Conservation (phyloP, 768 basidiomycete genomes). For the Antrodiella citrinella region DNA sequence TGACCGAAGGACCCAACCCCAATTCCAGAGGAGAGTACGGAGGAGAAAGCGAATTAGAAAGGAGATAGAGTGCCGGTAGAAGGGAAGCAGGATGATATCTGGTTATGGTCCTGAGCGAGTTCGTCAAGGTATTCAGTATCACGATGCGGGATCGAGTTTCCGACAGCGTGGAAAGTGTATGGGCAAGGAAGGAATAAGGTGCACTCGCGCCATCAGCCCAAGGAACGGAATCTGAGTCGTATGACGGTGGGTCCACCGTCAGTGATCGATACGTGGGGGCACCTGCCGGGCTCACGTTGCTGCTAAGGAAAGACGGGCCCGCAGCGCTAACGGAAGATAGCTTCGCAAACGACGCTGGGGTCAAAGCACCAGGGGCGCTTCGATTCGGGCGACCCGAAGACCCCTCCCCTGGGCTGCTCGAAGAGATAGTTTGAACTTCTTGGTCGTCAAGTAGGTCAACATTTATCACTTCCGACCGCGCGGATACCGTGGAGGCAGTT, state of each 20-base stretch:
- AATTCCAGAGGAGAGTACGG: conserved; percentile 67
- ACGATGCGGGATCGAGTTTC: conserved; percentile 64
- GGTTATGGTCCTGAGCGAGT: conserved; percentile 64
- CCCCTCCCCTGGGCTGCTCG: not conserved
- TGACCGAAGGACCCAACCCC: conserved; percentile 58
- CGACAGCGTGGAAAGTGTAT: conserved; percentile 51
- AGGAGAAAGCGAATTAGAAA: conserved; percentile 75
- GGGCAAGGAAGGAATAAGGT: conserved; percentile 67
- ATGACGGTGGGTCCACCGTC: conserved; percentile 42
- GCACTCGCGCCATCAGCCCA: conserved; percentile 34
- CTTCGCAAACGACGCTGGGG: not conserved
- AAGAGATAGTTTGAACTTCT: not conserved
- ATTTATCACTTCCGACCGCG: conserved; percentile 21
- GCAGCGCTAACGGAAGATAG: not conserved
- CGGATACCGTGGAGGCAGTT: not conserved
- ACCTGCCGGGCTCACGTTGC: not conserved
- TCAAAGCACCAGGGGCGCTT: not conserved
- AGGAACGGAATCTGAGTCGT: conserved; percentile 33
- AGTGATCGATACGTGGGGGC: conserved; percentile 22
- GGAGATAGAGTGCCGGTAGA: conserved; percentile 68
- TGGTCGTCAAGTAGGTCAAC: conserved; percentile 23
- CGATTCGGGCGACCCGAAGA: not conserved
- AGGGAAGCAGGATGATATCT: conserved; percentile 60
- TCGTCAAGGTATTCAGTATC: conserved; percentile 64
- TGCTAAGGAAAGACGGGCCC: not conserved